Evolutionary conservation across 129 eudicot genomes (phyloP).

Genomic region (Flaveria bidentis): DNA sequence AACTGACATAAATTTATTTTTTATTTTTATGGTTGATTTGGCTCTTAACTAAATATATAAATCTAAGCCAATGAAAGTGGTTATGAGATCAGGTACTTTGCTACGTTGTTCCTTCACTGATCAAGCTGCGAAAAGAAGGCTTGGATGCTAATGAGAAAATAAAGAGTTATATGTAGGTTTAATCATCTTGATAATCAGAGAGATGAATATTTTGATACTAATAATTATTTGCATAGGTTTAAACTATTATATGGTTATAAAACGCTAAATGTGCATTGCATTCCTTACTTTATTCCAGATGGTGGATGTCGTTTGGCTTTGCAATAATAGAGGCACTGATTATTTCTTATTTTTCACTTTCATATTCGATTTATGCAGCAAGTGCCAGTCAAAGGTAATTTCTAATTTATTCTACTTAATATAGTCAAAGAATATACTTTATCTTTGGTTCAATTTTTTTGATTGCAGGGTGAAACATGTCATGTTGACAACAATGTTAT

Average conservation of each 20-base stretch:
- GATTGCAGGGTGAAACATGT: conserved; percentile 72
- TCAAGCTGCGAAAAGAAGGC: conserved; percentile 98
- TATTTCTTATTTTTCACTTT: conserved; percentile 78
- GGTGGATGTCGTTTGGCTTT: conserved; percentile 94
- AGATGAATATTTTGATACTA: conserved; percentile 37
- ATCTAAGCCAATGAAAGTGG: conserved; percentile 19
- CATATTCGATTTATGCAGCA: conserved; percentile 85
- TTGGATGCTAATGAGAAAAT: conserved; percentile 96
- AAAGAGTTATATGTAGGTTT: conserved; percentile 94
- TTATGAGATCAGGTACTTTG: conserved; percentile 69
- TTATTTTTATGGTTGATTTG: conserved; percentile 15
- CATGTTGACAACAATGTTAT: conserved; percentile 64
- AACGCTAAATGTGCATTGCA: conserved; percentile 14
- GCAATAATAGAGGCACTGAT: conserved; percentile 78
- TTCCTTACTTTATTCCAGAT: conserved; percentile 50
- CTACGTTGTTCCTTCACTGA: conserved; percentile 79
- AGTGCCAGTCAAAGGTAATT: conserved; percentile 67
- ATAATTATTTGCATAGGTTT: conserved; percentile 11
- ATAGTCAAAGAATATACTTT: not conserved
- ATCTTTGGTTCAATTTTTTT: conserved; percentile 14
- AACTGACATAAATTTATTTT: not conserved
- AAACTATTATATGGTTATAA: not conserved
- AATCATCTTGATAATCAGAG: conserved; percentile 49
- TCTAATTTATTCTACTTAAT: not conserved
- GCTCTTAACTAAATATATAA: conserved; percentile 17